Conservation (phyloP, 805 yeast species). For the Candida incommunis region DNA sequence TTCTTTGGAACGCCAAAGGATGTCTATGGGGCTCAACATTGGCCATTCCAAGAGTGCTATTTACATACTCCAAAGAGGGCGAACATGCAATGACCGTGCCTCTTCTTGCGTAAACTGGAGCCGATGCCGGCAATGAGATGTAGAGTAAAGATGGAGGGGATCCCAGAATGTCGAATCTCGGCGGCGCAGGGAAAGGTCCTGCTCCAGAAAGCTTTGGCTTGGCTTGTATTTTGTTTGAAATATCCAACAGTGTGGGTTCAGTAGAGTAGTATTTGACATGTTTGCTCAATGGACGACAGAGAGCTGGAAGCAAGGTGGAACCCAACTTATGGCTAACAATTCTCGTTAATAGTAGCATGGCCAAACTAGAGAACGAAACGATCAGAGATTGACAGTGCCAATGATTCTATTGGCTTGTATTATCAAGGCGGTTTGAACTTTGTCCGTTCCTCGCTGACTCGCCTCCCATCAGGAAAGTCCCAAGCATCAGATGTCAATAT, state of each 20-base stretch:
- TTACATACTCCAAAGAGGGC: background rate
- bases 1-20: background rate
- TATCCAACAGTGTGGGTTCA: background rate
- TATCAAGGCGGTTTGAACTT: no score
- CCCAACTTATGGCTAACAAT: no score
- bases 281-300: no score
- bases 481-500: no score
- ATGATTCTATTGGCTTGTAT: no score
- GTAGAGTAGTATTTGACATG: background rate
- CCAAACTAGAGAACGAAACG: no score
- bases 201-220: background rate
- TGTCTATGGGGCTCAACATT: background rate
- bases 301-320: no score
- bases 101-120: background rate
- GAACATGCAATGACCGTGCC: background rate
- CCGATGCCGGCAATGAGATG: background rate
- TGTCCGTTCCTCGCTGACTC: no score
- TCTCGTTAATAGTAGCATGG: no score
- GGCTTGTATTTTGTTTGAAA: background rate
- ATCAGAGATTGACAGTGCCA: no score
- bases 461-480: no score
- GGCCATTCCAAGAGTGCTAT: background rate
- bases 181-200: background rate
- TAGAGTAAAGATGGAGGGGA: background rate
- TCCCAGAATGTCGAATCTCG: background rate